phyloP scores from a whole-genome alignment of 371 early-diverging fungal species.

The Mortierella sp. region DNA sequence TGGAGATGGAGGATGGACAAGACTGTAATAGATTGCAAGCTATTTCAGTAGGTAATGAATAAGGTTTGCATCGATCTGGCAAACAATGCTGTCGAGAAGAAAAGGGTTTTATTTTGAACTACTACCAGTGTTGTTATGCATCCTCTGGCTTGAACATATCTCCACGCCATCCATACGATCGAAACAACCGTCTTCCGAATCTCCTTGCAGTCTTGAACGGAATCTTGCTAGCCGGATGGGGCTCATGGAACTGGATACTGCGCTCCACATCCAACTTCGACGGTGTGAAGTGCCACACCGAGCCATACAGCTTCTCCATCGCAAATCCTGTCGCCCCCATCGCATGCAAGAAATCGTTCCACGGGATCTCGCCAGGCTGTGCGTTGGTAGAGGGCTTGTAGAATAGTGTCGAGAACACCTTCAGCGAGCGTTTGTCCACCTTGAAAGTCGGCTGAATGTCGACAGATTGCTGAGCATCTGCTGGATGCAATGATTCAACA shows the following conservation, averaged over 20 bases:
- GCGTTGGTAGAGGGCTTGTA: constrained; percentile 21
- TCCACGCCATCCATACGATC: constrained; percentile 34
- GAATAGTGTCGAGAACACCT: constrained; percentile 39
- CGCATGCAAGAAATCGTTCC: constrained; percentile 45
- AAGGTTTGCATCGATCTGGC: too few relatives aligned
- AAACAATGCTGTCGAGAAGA: too few relatives aligned
- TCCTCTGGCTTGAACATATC: constrained; percentile 28
- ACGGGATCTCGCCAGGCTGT: constrained; percentile 41
- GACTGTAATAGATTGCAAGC: too few relatives aligned
- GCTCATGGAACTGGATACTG: constrained; percentile 46
- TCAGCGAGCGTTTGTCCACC: constrained; percentile 36
- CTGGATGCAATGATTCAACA: constrained; percentile 6
- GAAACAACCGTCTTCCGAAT: constrained; percentile 36
- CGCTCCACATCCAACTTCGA: constrained; percentile 34
- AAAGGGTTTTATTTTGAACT: too few relatives aligned
- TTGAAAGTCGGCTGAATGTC: constrained; percentile 33
- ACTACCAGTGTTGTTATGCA: background rate
- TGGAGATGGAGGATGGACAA: too few relatives aligned
- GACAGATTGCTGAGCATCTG: background rate
- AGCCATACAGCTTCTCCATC: constrained; percentile 33
- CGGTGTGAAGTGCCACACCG: constrained; percentile 41
- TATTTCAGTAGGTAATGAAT: too few relatives aligned
- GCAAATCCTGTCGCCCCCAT: constrained; percentile 34
- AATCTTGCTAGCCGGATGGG: constrained; percentile 33
- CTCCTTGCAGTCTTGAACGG: constrained; percentile 33